These are phyloP conservation scores for Flaveria ramosissima DNA, from an alignment of 129 eudicot species.

Conservation along the genomic window DNA sequence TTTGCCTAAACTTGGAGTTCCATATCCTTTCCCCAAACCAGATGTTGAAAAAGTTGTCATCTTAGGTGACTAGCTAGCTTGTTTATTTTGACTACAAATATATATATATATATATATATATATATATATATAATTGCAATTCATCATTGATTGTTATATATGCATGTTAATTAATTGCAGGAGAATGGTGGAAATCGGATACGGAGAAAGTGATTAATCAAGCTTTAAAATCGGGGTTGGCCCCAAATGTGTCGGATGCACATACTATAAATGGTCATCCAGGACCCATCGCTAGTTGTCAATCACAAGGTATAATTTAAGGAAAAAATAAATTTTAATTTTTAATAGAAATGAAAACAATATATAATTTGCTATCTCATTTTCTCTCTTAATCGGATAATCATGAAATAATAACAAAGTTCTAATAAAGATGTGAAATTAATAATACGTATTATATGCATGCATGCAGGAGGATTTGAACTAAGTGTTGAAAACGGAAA, in stretches of 20 bases:
- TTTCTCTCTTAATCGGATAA: too few relatives aligned
- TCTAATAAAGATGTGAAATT: too few relatives aligned
- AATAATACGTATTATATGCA: neutral
- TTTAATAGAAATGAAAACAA: neutral
- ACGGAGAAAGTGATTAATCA: conserved; percentile 72
- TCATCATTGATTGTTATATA: too few relatives aligned
- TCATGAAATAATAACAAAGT: too few relatives aligned
- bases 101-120: too few relatives aligned
- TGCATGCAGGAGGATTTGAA: conserved; percentile 51
- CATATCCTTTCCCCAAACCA: conserved; percentile 85
- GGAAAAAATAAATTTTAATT: neutral
- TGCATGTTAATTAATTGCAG: conserved; percentile 18
- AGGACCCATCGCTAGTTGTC: conserved; percentile 55
- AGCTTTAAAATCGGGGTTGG: conserved; percentile 73
- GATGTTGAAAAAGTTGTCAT: conserved; percentile 64
- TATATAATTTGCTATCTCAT: too few relatives aligned
- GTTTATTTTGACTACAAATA: too few relatives aligned
- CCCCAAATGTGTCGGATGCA: conserved; percentile 88
- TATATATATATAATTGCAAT: too few relatives aligned
- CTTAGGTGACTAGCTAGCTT: conserved; percentile 58
- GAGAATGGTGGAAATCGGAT: conserved; percentile 92
- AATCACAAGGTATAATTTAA: conserved; percentile 43
- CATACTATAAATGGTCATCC: conserved; percentile 87
- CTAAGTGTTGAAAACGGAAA: conserved; percentile 64
- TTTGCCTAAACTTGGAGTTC: conserved; percentile 71